Evolutionary conservation across 441 rosid species (phyloP).

Genomic region (Erysimum cheiri): DNA sequence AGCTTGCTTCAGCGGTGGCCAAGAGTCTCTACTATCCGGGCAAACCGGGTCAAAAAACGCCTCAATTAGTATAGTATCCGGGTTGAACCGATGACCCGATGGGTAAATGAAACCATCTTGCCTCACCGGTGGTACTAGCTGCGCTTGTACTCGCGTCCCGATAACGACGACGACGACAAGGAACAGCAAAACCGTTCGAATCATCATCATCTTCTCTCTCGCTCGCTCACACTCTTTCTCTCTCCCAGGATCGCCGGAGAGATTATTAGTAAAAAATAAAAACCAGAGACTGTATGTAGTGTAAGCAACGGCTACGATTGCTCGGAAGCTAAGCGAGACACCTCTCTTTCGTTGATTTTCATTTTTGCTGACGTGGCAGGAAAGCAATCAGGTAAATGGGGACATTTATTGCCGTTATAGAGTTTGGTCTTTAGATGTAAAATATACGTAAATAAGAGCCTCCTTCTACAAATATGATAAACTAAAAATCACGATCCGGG

Average conservation of each 20-base stretch:
- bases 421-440: conserved; percentile 4
- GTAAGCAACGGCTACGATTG: conserved; percentile 37
- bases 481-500: no score
- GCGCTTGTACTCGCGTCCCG: conserved; percentile 44
- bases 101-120: conserved; percentile 78
- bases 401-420: neutral
- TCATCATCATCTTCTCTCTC: neutral
- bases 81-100: conserved; percentile 41
- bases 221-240: conserved; percentile 13
- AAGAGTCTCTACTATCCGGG: conserved; percentile 84
- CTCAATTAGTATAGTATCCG: conserved; percentile 62
- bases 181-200: conserved; percentile 28
- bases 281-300: neutral
- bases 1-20: conserved; percentile 76
- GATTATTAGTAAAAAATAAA: neutral
- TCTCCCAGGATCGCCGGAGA: conserved; percentile 13
- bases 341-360: conserved; percentile 5
- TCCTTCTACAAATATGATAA: neutral
- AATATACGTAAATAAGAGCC: neutral
- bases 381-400: neutral
- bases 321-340: conserved; percentile 31
- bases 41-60: conserved; percentile 91
- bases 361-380: conserved; percentile 23
- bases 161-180: neutral
- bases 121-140: conserved; percentile 73